phyloP scores from a whole-genome alignment of 2,329 filamentous ascomycete genomes.

The Pyrenophora seminiperda region DNA sequence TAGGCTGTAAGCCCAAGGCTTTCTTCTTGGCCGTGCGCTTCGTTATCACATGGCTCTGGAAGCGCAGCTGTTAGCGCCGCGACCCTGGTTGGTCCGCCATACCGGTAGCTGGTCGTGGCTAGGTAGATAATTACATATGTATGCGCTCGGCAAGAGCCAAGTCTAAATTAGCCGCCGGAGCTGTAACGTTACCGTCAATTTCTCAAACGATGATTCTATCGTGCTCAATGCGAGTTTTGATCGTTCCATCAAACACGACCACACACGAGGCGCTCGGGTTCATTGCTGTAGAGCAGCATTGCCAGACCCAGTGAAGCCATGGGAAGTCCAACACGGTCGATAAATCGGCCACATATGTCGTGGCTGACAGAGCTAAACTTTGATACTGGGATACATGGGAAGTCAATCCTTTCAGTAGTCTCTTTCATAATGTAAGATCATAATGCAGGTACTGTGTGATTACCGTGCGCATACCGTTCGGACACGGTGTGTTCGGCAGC shows the following conservation, averaged over 20 bases:
- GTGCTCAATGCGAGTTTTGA: background rate
- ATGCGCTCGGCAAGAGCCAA: no score
- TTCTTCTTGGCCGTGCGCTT: background rate
- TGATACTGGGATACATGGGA: background rate
- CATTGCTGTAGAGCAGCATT: background rate
- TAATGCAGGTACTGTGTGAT: conserved; percentile 3
- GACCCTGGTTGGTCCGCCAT: no score
- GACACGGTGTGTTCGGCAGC: background rate
- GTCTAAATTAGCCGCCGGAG: no score
- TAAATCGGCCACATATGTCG: background rate
- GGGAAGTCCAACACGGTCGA: background rate
- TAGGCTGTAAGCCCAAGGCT: background rate
- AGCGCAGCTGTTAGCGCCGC: conserved; percentile 1
- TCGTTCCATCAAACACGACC: background rate
- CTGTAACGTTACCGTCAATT: no score
- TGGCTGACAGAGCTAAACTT: background rate
- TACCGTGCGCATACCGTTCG: background rate
- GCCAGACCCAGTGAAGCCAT: background rate
- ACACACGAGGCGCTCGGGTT: no score
- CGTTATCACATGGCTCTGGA: background rate
- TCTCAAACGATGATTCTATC: no score
- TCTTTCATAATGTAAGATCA: conserved; percentile 7
- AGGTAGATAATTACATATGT: no score
- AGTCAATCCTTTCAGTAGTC: background rate
- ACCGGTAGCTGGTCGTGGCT: no score